These are phyloP conservation scores for Echinosophora koreensis DNA, from an alignment of 306 rosid genomes.

Conservation along the genomic window DNA sequence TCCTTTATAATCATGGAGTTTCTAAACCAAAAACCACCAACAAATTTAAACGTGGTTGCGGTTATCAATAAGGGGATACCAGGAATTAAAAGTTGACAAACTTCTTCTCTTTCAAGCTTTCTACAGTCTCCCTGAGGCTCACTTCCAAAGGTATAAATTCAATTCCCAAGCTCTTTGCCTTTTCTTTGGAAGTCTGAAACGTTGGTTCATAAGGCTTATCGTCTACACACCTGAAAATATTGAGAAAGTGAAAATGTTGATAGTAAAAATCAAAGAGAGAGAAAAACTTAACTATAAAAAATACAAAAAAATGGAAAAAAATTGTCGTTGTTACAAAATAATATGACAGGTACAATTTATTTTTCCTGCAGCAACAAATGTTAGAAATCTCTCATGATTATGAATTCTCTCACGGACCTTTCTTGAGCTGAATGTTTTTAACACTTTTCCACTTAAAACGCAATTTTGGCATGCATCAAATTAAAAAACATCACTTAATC, in stretches of 20 bases:
- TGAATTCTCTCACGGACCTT: background rate
- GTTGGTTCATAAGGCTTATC: conserved; percentile 58
- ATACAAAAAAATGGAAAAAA: no score
- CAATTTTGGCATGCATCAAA: background rate
- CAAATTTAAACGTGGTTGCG: background rate
- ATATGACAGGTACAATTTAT: no score
- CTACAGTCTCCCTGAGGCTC: conserved; percentile 71
- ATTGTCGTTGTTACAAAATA: no score
- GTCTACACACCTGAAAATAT: conserved; percentile 68
- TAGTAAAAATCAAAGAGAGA: background rate
- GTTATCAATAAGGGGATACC: background rate
- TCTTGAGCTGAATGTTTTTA: background rate
- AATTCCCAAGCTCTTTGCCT: conserved; percentile 68
- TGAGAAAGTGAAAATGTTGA: background rate
- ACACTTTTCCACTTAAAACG: background rate
- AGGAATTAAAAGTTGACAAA: conserved; percentile 37
- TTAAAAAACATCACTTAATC: background rate
- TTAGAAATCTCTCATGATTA: background rate
- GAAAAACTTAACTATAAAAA: no score
- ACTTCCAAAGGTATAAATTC: conserved; percentile 64
- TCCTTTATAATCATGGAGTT: background rate
- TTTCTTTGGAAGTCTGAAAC: conserved; percentile 67
- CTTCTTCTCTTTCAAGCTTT: conserved; percentile 66
- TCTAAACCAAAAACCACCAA: background rate
- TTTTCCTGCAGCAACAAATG: no score